A percentile compares a stretch with the other conserved stretches of the same genome.
phyloP scores from a whole-genome alignment of 2,329 filamentous ascomycete species.

The Rosellinia necatrix region DNA sequence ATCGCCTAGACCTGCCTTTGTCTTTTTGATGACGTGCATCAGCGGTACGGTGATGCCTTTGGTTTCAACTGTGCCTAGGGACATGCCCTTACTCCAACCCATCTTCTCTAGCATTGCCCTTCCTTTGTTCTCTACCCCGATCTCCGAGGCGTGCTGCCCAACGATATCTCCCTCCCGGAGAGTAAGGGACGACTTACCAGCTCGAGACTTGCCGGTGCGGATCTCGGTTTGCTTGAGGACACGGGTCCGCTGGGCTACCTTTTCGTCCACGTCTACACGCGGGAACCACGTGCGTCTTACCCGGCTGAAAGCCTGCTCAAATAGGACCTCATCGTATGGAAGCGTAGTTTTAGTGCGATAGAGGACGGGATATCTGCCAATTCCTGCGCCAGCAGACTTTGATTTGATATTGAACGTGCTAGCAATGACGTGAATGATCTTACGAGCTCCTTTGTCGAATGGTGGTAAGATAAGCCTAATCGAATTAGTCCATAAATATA shows the following conservation, averaged over 20 bases:
- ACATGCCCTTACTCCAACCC: slow-evolving; percentile 90
- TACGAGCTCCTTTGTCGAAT: slow-evolving; percentile 79
- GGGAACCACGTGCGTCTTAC: slow-evolving; percentile 60
- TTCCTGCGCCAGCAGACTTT: slow-evolving; percentile 77
- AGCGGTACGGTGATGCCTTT: slow-evolving; percentile 89
- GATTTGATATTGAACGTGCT: slow-evolving; percentile 78
- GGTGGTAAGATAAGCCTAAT: slow-evolving; percentile 75
- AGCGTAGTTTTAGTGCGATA: slow-evolving; percentile 73
- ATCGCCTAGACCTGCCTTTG: slow-evolving; percentile 80
- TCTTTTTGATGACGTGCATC: slow-evolving; percentile 82
- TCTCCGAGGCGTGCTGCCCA: slow-evolving; percentile 80
- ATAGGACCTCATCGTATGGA: slow-evolving; percentile 61
- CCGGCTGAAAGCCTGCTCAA: slow-evolving; percentile 52
- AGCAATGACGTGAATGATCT: slow-evolving; percentile 79
- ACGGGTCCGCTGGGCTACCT: slow-evolving; percentile 35
- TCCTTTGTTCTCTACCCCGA: slow-evolving; percentile 82
- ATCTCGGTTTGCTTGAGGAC: slow-evolving; percentile 34
- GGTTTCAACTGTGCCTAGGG: slow-evolving; percentile 79
- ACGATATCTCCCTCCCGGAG: slow-evolving; percentile 88
- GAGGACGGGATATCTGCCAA: slow-evolving; percentile 75
- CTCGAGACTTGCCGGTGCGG: slow-evolving; percentile 39
- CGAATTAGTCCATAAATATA: slow-evolving; percentile 11
- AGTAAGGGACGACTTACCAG: slow-evolving; percentile 48
- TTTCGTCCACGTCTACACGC: slow-evolving; percentile 50
- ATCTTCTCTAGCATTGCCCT: slow-evolving; percentile 92